phyloP scores from a whole-genome alignment of 2,329 filamentous ascomycete species.

The Penicillium nordicum region DNA sequence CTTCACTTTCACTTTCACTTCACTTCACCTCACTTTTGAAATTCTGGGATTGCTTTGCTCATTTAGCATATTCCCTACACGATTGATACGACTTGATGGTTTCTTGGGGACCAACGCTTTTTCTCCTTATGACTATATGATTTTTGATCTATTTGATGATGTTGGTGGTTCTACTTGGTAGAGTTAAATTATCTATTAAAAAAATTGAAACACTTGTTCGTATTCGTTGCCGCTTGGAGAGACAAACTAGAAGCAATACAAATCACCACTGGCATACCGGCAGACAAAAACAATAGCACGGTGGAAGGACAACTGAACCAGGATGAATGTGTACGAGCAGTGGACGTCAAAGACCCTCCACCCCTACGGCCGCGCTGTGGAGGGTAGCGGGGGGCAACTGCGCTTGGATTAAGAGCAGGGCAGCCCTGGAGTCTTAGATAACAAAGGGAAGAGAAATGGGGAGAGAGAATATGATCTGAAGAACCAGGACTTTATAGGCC shows the following conservation, averaged over 20 bases:
- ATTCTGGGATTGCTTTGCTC: slow-evolving; percentile 7
- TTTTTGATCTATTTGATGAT: slow-evolving; percentile 3
- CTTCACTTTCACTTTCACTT: background rate
- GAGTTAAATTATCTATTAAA: background rate
- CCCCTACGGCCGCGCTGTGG: too few species aligned
- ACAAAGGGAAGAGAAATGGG: too few species aligned
- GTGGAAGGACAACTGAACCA: background rate
- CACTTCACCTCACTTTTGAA: background rate
- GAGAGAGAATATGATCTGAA: too few species aligned
- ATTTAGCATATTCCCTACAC: slow-evolving; percentile 9
- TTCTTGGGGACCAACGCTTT: background rate
- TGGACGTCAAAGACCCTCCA: too few species aligned
- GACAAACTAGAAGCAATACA: background rate
- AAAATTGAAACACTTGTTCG: background rate
- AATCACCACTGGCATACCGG: background rate
- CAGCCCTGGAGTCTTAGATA: too few species aligned
- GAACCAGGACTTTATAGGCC: too few species aligned
- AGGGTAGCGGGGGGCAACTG: too few species aligned
- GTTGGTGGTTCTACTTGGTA: background rate
- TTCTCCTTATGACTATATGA: slow-evolving; percentile 6
- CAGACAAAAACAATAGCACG: background rate
- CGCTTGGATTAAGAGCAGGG: too few species aligned
- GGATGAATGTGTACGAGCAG: background rate
- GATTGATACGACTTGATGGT: slow-evolving; percentile 18
- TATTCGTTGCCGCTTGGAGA: background rate